Evolutionary conservation across 225 moss, liverwort and hornwort species (phyloP).

Genomic region (Antitrichia curtipendula): DNA sequence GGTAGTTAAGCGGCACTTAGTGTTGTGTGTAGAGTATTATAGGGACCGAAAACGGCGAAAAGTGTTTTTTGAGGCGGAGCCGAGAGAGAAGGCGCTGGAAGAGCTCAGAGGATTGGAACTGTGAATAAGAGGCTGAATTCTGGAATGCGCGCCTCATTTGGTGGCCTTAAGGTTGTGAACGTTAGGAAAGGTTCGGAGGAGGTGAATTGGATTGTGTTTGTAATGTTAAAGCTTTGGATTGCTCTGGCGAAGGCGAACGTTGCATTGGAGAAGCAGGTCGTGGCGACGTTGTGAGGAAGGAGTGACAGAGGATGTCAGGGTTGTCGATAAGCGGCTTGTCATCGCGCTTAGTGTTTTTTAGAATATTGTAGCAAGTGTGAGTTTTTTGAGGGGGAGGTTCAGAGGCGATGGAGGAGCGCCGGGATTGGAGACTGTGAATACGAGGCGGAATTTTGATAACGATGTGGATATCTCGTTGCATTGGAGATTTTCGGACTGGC

Average conservation of each 20-base stretch:
- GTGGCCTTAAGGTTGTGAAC: neutral
- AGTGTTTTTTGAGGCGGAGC: neutral
- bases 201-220: slow-evolving; percentile 1
- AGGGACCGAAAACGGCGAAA: neutral
- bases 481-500: neutral
- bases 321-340: neutral
- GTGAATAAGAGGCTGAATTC: neutral
- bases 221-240: neutral
- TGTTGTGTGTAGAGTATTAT: neutral
- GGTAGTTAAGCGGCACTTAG: neutral
- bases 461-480: slow-evolving; percentile 10
- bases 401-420: neutral
- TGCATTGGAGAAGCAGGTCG: neutral
- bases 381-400: neutral
- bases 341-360: neutral
- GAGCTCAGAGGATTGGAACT: neutral
- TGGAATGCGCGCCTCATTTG: neutral
- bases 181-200: neutral
- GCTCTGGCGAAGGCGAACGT: neutral
- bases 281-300: neutral
- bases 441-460: neutral
- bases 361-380: neutral
- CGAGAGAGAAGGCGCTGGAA: neutral
- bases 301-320: slow-evolving; percentile 7
- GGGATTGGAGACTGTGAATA: neutral